A percentile compares a stretch with the other conserved stretches of the same genome.
Evolutionary conservation across 2,329 filamentous ascomycete species (phyloP).

Genomic region (Tolypocladium ovalisporum): DNA sequence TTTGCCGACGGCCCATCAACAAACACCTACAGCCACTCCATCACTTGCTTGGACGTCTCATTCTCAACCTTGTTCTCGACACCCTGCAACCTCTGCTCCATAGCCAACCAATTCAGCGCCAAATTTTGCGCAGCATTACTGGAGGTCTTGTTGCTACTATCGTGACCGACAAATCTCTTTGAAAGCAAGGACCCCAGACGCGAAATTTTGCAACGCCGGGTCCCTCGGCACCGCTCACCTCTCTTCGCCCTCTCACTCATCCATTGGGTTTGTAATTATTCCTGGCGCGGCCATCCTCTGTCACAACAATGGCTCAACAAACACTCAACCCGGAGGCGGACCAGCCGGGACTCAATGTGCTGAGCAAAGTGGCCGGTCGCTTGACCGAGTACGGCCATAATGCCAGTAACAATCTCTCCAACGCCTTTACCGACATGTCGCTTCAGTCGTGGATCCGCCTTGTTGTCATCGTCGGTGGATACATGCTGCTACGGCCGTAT

Average conservation of each 20-base stretch:
- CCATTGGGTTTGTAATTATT: background rate
- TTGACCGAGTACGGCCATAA: constrained; percentile 25
- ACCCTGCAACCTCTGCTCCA: too few species aligned
- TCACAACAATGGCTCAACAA: constrained; percentile 11
- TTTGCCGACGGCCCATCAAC: background rate
- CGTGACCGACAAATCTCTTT: background rate
- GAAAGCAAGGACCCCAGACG: background rate
- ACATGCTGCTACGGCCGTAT: constrained; percentile 64
- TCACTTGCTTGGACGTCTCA: background rate
- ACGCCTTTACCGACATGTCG: constrained; percentile 39
- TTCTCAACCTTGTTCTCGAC: background rate
- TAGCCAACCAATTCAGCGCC: background rate
- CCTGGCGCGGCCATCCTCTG: background rate
- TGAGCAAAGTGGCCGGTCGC: constrained; percentile 21
- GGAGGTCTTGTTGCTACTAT: background rate
- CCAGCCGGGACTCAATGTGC: constrained; percentile 17
- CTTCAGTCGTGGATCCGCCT: constrained; percentile 54
- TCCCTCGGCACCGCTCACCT: background rate
- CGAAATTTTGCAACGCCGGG: background rate
- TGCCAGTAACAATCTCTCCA: constrained; percentile 35
- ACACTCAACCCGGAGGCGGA: constrained; percentile 13
- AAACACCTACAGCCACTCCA: background rate
- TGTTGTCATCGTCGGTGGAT: constrained; percentile 60
- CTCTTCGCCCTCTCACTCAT: background rate
- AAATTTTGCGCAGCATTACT: background rate